Conservation (phyloP, 352 stramenopile species). For the Pythium utonaiense region DNA sequence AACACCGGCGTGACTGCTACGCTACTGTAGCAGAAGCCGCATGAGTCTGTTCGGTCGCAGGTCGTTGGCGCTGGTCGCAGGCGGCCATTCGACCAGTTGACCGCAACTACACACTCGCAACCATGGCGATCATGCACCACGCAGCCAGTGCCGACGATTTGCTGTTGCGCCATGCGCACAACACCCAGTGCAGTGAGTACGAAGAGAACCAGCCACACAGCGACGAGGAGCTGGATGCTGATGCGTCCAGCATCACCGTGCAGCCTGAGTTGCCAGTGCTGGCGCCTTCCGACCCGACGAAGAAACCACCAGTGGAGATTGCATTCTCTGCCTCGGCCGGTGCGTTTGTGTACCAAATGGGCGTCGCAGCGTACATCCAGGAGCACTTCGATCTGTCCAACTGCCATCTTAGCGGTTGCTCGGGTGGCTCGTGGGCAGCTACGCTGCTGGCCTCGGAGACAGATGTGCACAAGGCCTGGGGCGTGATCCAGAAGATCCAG, state of each 20-base stretch:
- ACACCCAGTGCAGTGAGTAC: slow-evolving; percentile 4
- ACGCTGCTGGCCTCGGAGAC: slow-evolving; percentile 50
- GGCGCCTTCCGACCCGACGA: neutral
- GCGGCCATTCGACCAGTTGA: neutral
- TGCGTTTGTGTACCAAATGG: slow-evolving; percentile 76
- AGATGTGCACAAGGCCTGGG: slow-evolving; percentile 39
- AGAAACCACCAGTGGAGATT: slow-evolving; percentile 39
- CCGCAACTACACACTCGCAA: neutral
- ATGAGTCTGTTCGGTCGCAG: neutral
- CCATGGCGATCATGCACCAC: slow-evolving; percentile 13
- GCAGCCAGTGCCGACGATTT: slow-evolving; percentile 25
- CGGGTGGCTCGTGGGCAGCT: slow-evolving; percentile 37
- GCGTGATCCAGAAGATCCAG: slow-evolving; percentile 52
- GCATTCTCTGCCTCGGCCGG: slow-evolving; percentile 64
- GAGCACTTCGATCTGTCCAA: slow-evolving; percentile 51
- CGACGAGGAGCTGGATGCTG: slow-evolving; percentile 32
- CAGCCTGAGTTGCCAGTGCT: neutral
- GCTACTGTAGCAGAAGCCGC: neutral
- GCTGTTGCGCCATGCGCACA: slow-evolving; percentile 2
- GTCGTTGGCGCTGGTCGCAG: neutral
- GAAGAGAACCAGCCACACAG: slow-evolving; percentile 23
- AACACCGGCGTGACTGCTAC: neutral
- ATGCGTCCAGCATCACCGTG: slow-evolving; percentile 13
- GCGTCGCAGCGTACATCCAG: slow-evolving; percentile 61
- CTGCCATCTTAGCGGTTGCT: slow-evolving; percentile 42